These are phyloP conservation scores for Leptosphaerulina australis DNA, from an alignment of 2,329 filamentous ascomycete genomes.

Conservation along the genomic window DNA sequence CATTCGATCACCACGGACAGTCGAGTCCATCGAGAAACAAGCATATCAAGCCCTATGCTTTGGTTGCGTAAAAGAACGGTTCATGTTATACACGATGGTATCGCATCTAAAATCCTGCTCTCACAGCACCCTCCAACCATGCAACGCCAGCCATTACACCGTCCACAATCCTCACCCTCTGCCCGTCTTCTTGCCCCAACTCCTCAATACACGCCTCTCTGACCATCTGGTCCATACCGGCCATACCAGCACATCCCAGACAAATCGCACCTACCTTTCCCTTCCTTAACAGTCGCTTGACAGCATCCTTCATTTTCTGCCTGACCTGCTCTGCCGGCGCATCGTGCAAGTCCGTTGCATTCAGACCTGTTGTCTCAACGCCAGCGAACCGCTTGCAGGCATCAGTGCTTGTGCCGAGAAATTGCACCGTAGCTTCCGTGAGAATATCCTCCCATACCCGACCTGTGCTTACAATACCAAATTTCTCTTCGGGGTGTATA, in stretches of 20 bases:
- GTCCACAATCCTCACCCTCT: conserved; percentile 74
- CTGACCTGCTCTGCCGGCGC: conserved; percentile 68
- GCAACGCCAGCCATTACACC: conserved; percentile 74
- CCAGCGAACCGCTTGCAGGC: conserved; percentile 69
- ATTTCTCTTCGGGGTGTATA: conserved; percentile 60
- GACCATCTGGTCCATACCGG: conserved; percentile 79
- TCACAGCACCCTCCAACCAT: conserved; percentile 61
- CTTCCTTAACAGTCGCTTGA: conserved; percentile 65
- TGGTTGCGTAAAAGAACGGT: not conserved
- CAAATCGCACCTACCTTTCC: conserved; percentile 70
- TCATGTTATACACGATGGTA: not conserved
- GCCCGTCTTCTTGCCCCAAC: conserved; percentile 65
- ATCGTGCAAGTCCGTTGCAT: conserved; percentile 78
- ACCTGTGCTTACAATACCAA: conserved; percentile 90
- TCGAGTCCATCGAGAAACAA: not conserved
- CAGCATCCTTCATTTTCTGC: conserved; percentile 70
- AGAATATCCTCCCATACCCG: conserved; percentile 81
- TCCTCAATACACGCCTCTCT: conserved; percentile 69
- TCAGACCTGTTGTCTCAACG: conserved; percentile 80
- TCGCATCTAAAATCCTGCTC: conserved; percentile 39
- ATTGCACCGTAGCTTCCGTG: conserved; percentile 65
- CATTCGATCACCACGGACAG: not conserved
- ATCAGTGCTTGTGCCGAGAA: conserved; percentile 61
- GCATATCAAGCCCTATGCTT: not conserved
- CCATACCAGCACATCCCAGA: conserved; percentile 91